Conservation (phyloP, 2,329 filamentous ascomycete genomes). For the Ascocoryne sarcoides region DNA sequence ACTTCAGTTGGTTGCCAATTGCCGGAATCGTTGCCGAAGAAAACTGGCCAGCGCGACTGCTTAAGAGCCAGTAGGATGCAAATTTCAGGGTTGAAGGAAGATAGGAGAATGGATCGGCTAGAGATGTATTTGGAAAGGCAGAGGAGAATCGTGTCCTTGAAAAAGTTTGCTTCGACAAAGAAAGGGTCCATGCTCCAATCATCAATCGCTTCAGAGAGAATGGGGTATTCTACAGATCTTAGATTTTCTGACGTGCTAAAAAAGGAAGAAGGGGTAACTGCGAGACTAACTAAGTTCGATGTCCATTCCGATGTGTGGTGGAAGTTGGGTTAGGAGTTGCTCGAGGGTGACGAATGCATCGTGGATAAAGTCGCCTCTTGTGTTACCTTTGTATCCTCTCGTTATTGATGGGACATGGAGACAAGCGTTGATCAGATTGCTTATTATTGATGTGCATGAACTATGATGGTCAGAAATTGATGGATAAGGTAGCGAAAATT, state of each 20-base stretch:
- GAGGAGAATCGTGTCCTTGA: constrained; percentile 5
- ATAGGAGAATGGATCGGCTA: constrained; percentile 5
- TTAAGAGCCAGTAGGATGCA: constrained; percentile 10
- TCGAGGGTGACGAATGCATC: constrained; percentile 7
- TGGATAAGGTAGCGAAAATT: neutral
- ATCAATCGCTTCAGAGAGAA: constrained; percentile 10
- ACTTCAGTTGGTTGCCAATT: constrained; percentile 6
- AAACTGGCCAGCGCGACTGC: constrained; percentile 7
- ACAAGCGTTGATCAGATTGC: constrained; percentile 1
- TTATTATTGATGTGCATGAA: constrained; percentile 11
- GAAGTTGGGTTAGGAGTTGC: constrained; percentile 7
- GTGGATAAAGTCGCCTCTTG: constrained; percentile 9
- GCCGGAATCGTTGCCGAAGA: constrained; percentile 8
- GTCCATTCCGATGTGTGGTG: constrained; percentile 5
- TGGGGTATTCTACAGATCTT: constrained; percentile 8
- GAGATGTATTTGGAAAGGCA: neutral
- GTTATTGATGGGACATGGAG: neutral
- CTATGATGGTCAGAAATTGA: neutral
- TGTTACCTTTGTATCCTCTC: constrained; percentile 11
- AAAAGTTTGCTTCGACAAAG: constrained; percentile 5
- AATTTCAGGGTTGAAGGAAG: constrained; percentile 8
- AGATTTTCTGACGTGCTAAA: neutral
- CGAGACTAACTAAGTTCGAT: constrained; percentile 11
- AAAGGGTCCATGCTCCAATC: constrained; percentile 10
- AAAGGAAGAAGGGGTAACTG: neutral